phyloP scores from a whole-genome alignment of 805 yeast genomes.

The Candida silvicultrix region DNA sequence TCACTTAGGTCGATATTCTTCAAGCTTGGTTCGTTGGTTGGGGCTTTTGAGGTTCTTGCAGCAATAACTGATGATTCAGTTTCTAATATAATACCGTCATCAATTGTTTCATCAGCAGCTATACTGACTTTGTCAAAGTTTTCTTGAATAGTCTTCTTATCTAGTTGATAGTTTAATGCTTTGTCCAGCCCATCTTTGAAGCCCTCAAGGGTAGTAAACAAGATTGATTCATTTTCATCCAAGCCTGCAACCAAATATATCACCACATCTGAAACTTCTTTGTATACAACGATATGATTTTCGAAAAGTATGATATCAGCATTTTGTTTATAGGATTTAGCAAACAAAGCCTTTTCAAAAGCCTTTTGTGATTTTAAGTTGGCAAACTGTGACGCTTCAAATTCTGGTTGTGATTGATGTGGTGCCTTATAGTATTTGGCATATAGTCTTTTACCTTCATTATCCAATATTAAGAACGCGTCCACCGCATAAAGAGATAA shows the following conservation, averaged over 20 bases:
- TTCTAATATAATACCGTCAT: slow-evolving; percentile 89
- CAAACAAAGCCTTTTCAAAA: slow-evolving; percentile 68
- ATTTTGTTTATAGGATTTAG: slow-evolving; percentile 74
- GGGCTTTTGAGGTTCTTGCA: slow-evolving; percentile 85
- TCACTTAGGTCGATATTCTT: slow-evolving; percentile 62
- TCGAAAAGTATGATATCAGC: slow-evolving; percentile 79
- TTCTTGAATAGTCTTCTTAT: slow-evolving; percentile 71
- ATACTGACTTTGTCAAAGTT: slow-evolving; percentile 81
- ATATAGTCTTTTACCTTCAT: slow-evolving; percentile 70
- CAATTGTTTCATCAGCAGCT: slow-evolving; percentile 87
- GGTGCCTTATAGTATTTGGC: slow-evolving; percentile 81
- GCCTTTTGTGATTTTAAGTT: slow-evolving; percentile 58
- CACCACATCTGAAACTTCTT: slow-evolving; percentile 71
- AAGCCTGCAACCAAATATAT: slow-evolving; percentile 66
- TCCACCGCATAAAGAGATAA: slow-evolving; percentile 75
- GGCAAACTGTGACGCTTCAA: slow-evolving; percentile 26
- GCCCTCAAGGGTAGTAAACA: slow-evolving; percentile 71
- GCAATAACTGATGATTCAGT: slow-evolving; percentile 84
- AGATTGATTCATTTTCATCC: slow-evolving; percentile 80
- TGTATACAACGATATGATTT: slow-evolving; percentile 76
- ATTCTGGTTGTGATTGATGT: slow-evolving; percentile 30
- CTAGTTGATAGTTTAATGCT: slow-evolving; percentile 60
- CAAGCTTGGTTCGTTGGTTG: slow-evolving; percentile 59
- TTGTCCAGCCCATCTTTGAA: slow-evolving; percentile 78
- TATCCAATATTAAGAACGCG: slow-evolving; percentile 76